These are phyloP conservation scores for Phytopythium oedochilum DNA, from an alignment of 352 stramenopile genomes.

Conservation along the genomic window DNA sequence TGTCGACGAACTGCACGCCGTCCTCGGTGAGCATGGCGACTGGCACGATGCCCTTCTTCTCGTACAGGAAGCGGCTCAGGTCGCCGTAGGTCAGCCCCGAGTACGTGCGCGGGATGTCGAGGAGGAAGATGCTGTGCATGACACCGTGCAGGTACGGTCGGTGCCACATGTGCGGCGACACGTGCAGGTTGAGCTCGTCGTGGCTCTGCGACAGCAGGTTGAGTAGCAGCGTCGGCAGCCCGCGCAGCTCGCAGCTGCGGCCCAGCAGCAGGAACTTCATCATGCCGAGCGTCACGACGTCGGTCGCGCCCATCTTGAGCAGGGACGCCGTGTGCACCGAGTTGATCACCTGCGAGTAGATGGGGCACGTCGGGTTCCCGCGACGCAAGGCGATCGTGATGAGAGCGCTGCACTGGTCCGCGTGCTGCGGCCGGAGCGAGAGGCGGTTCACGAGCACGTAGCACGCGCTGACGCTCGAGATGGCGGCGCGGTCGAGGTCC, in stretches of 20 bases:
- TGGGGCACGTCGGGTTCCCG: conserved; percentile 63
- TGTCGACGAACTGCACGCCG: conserved; percentile 63
- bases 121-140: conserved; percentile 66
- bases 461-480: conserved; percentile 50
- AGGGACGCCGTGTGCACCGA: conserved; percentile 55
- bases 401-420: conserved; percentile 63
- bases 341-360: conserved; percentile 78
- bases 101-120: conserved; percentile 77
- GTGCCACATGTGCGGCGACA: conserved; percentile 58
- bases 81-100: conserved; percentile 77
- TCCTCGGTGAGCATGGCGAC: conserved; percentile 64
- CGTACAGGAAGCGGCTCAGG: conserved; percentile 74
- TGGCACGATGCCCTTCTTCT: conserved; percentile 61
- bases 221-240: conserved; percentile 59
- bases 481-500: conserved; percentile 56
- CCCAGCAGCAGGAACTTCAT: conserved; percentile 74
- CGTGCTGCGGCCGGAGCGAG: conserved; percentile 41
- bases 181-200: conserved; percentile 42
- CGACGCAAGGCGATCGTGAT: conserved; percentile 73
- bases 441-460: conserved; percentile 70
- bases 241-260: conserved; percentile 57
- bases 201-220: conserved; percentile 61
- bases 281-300: conserved; percentile 63
- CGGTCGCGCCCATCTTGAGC: conserved; percentile 68
- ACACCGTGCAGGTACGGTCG: conserved; percentile 64